Evolutionary conservation across 2,329 filamentous ascomycete genomes (phyloP).

Genomic region (Endothia cerciana): DNA sequence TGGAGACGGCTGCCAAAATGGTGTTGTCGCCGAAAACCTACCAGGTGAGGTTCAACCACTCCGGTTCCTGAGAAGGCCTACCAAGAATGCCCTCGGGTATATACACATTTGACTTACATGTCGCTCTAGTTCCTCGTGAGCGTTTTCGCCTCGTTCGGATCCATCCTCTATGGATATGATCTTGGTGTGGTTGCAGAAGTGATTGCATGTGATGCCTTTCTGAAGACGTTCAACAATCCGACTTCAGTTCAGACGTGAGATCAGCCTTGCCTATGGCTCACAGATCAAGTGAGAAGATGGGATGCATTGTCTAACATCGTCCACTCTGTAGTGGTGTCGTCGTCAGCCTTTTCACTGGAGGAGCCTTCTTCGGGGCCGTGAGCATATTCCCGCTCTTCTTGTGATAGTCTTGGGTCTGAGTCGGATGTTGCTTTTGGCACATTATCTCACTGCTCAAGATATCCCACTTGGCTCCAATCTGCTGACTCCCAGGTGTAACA

Average conservation of each 20-base stretch:
- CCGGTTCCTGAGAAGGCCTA: not conserved
- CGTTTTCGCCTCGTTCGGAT: constrained; percentile 60
- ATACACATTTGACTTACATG: constrained; percentile 9
- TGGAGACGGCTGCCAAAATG: constrained; percentile 23
- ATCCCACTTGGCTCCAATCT: not conserved
- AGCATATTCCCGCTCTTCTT: not conserved
- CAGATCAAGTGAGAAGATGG: constrained; percentile 24
- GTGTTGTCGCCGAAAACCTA: constrained; percentile 31
- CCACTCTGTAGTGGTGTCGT: constrained; percentile 61
- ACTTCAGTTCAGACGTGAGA: constrained; percentile 43
- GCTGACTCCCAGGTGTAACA: not conserved
- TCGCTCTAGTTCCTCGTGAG: constrained; percentile 52
- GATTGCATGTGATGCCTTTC: constrained; percentile 47
- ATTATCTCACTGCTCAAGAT: not conserved
- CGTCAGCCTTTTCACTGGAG: constrained; percentile 77
- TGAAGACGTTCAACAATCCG: constrained; percentile 34
- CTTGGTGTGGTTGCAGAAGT: constrained; percentile 57
- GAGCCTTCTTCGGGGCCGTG: constrained; percentile 70
- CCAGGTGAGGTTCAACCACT: constrained; percentile 23
- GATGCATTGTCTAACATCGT: not conserved
- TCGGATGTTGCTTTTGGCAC: not conserved
- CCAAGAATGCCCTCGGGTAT: not conserved
- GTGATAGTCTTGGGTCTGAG: not conserved
- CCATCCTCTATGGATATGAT: constrained; percentile 59
- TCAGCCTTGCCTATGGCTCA: not conserved